Percentiles rank a stretch among this genome's conserved stretches.
phyloP scores from a whole-genome alignment of 106 monocot species.

The Dendrobium nobile region DNA sequence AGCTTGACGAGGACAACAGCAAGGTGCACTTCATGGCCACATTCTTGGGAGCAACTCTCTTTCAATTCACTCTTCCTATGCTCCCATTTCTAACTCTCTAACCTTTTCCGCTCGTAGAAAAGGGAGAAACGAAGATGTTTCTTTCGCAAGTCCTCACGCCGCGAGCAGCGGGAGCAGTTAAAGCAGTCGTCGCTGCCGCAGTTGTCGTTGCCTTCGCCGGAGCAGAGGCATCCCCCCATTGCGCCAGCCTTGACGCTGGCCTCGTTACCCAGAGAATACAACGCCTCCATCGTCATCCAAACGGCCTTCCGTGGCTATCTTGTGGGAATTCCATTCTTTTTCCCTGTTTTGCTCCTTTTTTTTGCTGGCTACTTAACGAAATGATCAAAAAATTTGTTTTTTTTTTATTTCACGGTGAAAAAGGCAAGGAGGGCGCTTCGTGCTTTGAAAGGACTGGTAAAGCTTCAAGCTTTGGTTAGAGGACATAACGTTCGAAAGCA shows the following conservation, averaged over 20 bases:
- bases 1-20: neutral
- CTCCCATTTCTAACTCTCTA: neutral
- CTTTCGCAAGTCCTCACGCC: conserved; percentile 44
- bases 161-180: conserved; percentile 6
- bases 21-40: neutral
- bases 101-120: conserved; percentile 25
- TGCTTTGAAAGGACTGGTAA: conserved; percentile 81
- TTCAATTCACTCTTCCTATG: neutral
- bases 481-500: conserved; percentile 90
- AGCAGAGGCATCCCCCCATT: conserved; percentile 1
- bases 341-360: neutral
- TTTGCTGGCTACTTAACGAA: neutral
- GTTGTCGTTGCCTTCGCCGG: neutral
- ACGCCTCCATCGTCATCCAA: conserved; percentile 67
- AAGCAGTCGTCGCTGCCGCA: neutral
- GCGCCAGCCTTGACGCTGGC: conserved; percentile 40
- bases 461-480: conserved; percentile 84
- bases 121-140: conserved; percentile 70
- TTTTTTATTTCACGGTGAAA: neutral
- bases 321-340: conserved; percentile 16
- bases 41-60: neutral
- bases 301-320: conserved; percentile 86
- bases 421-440: conserved; percentile 79
- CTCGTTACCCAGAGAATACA: conserved; percentile 37
- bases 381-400: neutral